Base-by-base conservation (phyloP, 1,284 basidiomycete genomes). In the Golubevia sp. region DNA sequence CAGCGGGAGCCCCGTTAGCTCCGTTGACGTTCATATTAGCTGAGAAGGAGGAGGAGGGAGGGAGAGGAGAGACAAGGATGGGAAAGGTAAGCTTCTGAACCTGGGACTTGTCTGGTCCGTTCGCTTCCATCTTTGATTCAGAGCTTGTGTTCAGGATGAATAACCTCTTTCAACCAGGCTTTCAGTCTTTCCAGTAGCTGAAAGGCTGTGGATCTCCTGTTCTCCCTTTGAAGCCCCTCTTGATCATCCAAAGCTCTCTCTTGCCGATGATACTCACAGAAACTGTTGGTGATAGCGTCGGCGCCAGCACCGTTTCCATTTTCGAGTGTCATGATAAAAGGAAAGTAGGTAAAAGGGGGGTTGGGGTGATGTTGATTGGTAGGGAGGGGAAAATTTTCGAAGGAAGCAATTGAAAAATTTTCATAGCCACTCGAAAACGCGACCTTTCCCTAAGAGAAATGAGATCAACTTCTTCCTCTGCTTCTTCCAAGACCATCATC, bases 321-420 rank as follows among this genome's bases (percentile, higher is more conserved):
- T 66, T 77, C 74, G 68, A 71, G 67, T 64, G 73, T 71, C 74
- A 77, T 79, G 44, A 61, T 75, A 55, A 30, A 34, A 34, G 30
- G 30, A 11, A 34, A 34, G 11, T 5, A 11, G 30, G 30, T 5
- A 11, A 11, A 34, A 34, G 30, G 11, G 30, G 11, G 30, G 30
- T 24, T 38, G 48, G 27, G 56, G 49, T 56, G 38, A 44, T 44
- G 38, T 49, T n/a, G n/a, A n/a, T n/a, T n/a, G 27, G 7, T 54
- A 59, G 59, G 63, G 66, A 65, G 62, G 65, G 25, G 55, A 59
- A 56, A 49, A 23, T 26, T 26, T 25, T 54, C 30, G 53, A 21
- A 24, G 55, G 13, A 30, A 49, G 11, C 7, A 49, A 26, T 3
- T 26, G 30, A 30, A 13, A 13, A 13, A 34, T 24, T 51, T 58